These are phyloP conservation scores for Huiozyma naganishii DNA, from an alignment of 805 yeast genomes.

Conservation along the genomic window DNA sequence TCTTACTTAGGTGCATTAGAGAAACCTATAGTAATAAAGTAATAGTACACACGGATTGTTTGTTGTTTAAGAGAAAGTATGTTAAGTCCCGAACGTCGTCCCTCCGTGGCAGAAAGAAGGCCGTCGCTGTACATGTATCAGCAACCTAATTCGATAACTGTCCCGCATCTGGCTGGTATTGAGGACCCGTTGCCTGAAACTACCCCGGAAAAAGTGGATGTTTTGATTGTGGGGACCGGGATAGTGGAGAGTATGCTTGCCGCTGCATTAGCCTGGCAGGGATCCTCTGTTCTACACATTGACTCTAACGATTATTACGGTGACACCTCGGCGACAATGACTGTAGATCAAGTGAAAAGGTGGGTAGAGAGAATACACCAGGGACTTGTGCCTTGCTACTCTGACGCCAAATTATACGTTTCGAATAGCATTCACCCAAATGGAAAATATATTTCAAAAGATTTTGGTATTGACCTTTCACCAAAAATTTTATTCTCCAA, in stretches of 20 bases:
- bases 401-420: slow-evolving; percentile 70
- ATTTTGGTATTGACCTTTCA: slow-evolving; percentile 78
- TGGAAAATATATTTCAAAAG: slow-evolving; percentile 42
- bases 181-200: slow-evolving; percentile 57
- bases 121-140: slow-evolving; percentile 35
- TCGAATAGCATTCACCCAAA: slow-evolving; percentile 42
- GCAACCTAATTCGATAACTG: slow-evolving; percentile 23
- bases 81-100: slow-evolving; percentile 37
- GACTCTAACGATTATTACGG: slow-evolving; percentile 84
- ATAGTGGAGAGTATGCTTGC: slow-evolving; percentile 79
- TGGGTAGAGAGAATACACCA: slow-evolving; percentile 72
- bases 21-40: too few species aligned
- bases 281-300: slow-evolving; percentile 86
- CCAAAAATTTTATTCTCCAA: slow-evolving; percentile 85
- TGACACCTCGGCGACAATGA: slow-evolving; percentile 74
- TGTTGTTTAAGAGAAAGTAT: slow-evolving; percentile 5
- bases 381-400: slow-evolving; percentile 31
- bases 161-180: slow-evolving; percentile 68
- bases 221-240: slow-evolving; percentile 88
- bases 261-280: slow-evolving; percentile 95
- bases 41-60: too few species aligned
- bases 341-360: slow-evolving; percentile 71
- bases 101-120: slow-evolving; percentile 59
- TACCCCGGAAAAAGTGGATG: slow-evolving; percentile 71
- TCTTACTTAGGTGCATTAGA: too few species aligned